Evolutionary conservation across 805 yeast species (phyloP).

Genomic region (Zygoascus ofunaensis): DNA sequence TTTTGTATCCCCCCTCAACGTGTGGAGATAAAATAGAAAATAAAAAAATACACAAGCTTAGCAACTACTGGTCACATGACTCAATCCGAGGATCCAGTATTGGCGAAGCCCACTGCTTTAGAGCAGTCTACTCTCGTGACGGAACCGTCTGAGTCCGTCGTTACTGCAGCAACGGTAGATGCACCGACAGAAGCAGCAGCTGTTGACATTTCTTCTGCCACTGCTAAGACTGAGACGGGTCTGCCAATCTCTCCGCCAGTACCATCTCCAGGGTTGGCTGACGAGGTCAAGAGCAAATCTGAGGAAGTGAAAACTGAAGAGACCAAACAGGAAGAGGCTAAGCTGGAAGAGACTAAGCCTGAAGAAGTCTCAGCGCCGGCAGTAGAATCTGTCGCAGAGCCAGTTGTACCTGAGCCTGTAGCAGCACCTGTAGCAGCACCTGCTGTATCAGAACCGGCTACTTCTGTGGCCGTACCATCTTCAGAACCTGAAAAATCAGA

Average conservation of each 20-base stretch:
- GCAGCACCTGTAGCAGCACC: too few relatives aligned
- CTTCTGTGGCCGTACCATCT: too few relatives aligned
- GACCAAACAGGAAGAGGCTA: not conserved
- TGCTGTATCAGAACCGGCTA: too few relatives aligned
- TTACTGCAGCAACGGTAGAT: too few relatives aligned
- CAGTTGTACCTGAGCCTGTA: constrained; percentile 2
- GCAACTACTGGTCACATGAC: constrained; percentile 5
- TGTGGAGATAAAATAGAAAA: not conserved
- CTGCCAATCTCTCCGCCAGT: constrained; percentile 16
- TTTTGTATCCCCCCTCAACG: not conserved
- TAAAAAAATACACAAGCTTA: too few relatives aligned
- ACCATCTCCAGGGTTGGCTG: constrained; percentile 10
- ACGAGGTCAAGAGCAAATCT: constrained; percentile 3
- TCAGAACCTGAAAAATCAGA: too few relatives aligned
- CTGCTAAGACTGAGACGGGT: not conserved
- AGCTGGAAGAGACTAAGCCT: constrained; percentile 4
- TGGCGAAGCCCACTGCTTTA: not conserved
- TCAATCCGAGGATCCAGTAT: not conserved
- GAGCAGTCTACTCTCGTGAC: too few relatives aligned
- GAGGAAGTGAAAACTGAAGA: not conserved
- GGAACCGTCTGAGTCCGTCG: too few relatives aligned
- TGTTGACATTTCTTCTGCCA: not conserved
- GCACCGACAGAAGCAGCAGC: too few relatives aligned
- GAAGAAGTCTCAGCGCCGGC: not conserved
- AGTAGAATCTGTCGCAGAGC: constrained; percentile 1